A percentile compares a stretch with the other conserved stretches of the same genome.
Evolutionary conservation across 176 grass and related monocot genomes (phyloP).

Genomic region (Ensete glaucum): DNA sequence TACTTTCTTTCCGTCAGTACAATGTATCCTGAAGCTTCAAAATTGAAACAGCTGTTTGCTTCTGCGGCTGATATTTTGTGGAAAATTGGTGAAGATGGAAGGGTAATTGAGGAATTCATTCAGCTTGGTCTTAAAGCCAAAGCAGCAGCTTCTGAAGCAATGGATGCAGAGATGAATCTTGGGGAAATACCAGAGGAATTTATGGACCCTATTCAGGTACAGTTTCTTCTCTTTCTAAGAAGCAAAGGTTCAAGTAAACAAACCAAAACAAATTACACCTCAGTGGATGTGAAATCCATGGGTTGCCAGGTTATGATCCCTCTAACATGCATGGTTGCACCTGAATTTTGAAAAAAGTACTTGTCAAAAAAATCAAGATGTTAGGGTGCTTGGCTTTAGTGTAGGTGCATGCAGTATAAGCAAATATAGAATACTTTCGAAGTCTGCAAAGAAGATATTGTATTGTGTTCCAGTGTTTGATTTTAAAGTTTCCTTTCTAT

Average conservation of each 20-base stretch:
- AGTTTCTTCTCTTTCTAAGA: background rate
- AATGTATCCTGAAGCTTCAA: slow-evolving; percentile 13
- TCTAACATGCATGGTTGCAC: no score
- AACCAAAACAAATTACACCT: background rate
- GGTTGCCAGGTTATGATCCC: no score
- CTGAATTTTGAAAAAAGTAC: no score
- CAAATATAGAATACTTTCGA: no score
- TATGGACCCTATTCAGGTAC: slow-evolving; percentile 96
- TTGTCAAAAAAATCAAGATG: no score
- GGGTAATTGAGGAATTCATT: slow-evolving; percentile 72
- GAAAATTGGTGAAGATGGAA: slow-evolving; percentile 74
- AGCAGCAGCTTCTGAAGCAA: slow-evolving; percentile 70
- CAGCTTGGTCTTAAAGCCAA: slow-evolving; percentile 64
- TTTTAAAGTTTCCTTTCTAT: no score
- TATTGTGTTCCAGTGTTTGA: no score
- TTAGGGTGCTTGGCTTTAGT: no score
- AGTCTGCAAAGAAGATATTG: no score
- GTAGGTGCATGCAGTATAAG: no score
- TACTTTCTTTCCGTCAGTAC: background rate
- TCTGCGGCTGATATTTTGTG: slow-evolving; percentile 67
- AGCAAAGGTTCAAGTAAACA: background rate
- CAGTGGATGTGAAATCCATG: no score
- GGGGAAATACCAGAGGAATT: slow-evolving; percentile 98
- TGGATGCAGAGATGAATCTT: slow-evolving; percentile 88
- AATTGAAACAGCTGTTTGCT: slow-evolving; percentile 68